phyloP scores from a whole-genome alignment of 2,329 filamentous ascomycete genomes.

The Cyphellophora europaea region DNA sequence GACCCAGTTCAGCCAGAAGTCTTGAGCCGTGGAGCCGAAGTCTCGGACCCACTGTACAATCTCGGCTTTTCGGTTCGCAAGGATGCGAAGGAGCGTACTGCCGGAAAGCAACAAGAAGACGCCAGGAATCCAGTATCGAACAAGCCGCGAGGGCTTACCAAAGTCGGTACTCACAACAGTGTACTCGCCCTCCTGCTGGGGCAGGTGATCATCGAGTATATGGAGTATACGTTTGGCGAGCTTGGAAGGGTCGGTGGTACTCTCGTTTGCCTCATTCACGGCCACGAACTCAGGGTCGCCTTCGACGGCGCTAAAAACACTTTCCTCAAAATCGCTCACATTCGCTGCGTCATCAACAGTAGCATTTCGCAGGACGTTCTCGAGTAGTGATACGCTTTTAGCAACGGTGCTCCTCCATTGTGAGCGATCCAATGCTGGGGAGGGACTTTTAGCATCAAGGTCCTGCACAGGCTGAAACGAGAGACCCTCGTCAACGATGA shows the following conservation, averaged over 20 bases:
- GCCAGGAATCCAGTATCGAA: conserved; percentile 84
- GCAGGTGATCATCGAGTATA: conserved; percentile 61
- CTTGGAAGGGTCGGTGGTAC: conserved; percentile 16
- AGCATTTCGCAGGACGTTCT: conserved; percentile 66
- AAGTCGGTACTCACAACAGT: conserved; percentile 50
- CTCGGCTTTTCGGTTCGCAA: conserved; percentile 65
- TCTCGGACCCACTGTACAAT: conserved; percentile 72
- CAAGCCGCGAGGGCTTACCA: conserved; percentile 63
- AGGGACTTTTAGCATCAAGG: conserved; percentile 25
- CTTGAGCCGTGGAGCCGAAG: conserved; percentile 66
- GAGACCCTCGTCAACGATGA: conserved; percentile 78
- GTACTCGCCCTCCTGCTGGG: conserved; percentile 54
- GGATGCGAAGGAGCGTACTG: conserved; percentile 72
- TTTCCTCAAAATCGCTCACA: conserved; percentile 45
- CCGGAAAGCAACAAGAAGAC: conserved; percentile 67
- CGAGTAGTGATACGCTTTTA: conserved; percentile 74
- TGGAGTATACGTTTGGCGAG: conserved; percentile 31
- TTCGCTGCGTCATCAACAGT: conserved; percentile 24
- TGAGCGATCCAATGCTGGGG: conserved; percentile 22
- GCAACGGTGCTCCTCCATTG: conserved; percentile 68
- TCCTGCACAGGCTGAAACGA: conserved; percentile 37
- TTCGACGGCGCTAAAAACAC: conserved; percentile 48
- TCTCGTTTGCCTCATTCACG: conserved; percentile 22
- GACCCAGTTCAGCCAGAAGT: conserved; percentile 97
- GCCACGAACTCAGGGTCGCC: conserved; percentile 49